Conservation (phyloP, 192 early-diverging fungal species). For the Coemansia sp. region DNA sequence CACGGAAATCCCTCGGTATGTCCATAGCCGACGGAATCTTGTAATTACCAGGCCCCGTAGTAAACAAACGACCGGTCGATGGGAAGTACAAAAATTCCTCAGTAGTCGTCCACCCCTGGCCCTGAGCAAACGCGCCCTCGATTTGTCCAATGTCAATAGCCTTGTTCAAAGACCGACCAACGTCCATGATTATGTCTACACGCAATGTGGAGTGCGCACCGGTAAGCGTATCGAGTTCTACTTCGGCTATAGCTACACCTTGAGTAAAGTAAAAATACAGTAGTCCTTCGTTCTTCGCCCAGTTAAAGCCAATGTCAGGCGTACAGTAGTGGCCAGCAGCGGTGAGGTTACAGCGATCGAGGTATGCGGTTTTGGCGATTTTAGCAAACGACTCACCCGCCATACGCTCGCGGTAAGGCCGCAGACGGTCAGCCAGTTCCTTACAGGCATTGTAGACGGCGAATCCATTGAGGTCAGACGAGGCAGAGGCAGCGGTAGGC, state of each 20-base stretch:
- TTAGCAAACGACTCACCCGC: slow-evolving; percentile 57
- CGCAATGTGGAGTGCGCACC: slow-evolving; percentile 76
- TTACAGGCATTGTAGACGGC: slow-evolving; percentile 81
- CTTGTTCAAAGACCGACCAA: slow-evolving; percentile 82
- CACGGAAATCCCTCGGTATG: slow-evolving; percentile 80
- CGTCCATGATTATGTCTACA: slow-evolving; percentile 83
- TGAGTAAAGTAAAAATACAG: slow-evolving; percentile 87
- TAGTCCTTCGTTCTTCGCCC: slow-evolving; percentile 68
- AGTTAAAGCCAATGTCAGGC: slow-evolving; percentile 78
- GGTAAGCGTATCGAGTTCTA: slow-evolving; percentile 84
- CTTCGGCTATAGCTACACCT: slow-evolving; percentile 79
- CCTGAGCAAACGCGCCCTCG: slow-evolving; percentile 86
- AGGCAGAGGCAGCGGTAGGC: slow-evolving; percentile 81
- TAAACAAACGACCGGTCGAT: slow-evolving; percentile 69
- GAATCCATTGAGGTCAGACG: slow-evolving; percentile 81
- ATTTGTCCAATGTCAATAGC: slow-evolving; percentile 90
- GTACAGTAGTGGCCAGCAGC: slow-evolving; percentile 85
- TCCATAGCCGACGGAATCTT: slow-evolving; percentile 87
- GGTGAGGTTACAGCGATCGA: slow-evolving; percentile 76
- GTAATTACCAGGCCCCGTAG: slow-evolving; percentile 84
- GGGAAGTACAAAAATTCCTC: slow-evolving; percentile 83
- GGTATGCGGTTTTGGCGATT: slow-evolving; percentile 66
- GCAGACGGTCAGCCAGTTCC: slow-evolving; percentile 69
- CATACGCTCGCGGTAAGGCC: slow-evolving; percentile 69
- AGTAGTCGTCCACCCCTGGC: slow-evolving; percentile 82